phyloP scores from a whole-genome alignment of 805 yeast species.

The Candida schatavii region DNA sequence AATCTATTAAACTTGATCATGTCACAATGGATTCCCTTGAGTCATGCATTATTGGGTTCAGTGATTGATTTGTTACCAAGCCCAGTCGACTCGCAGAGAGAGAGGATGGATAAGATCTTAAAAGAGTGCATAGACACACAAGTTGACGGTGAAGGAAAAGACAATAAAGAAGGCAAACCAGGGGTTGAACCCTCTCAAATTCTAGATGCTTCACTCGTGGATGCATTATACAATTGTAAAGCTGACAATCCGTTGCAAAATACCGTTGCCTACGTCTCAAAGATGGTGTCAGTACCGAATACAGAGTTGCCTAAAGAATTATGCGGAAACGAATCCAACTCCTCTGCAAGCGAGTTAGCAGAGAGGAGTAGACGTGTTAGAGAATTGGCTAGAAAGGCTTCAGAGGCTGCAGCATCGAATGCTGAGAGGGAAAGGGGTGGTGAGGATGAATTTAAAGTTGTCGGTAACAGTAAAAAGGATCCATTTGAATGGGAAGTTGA shows the following conservation, averaged over 20 bases:
- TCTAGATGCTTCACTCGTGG: slow-evolving; percentile 41
- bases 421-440: slow-evolving; percentile 17
- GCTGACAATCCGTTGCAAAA: slow-evolving; percentile 52
- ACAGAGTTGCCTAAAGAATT: slow-evolving; percentile 68
- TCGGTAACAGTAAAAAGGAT: slow-evolving; percentile 26
- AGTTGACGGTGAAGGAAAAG: slow-evolving; percentile 11
- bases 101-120: slow-evolving; percentile 66
- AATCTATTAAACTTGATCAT: slow-evolving; percentile 61
- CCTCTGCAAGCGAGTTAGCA: slow-evolving; percentile 54
- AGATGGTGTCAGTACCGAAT: slow-evolving; percentile 82
- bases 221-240: slow-evolving; percentile 67
- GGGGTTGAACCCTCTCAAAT: slow-evolving; percentile 29
- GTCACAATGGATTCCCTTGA: slow-evolving; percentile 93
- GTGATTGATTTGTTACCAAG: slow-evolving; percentile 85
- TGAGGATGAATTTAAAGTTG: slow-evolving; percentile 23
- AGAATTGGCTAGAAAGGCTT: slow-evolving; percentile 65
- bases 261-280: slow-evolving; percentile 77
- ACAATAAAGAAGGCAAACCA: background rate
- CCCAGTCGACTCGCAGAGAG: slow-evolving; percentile 71
- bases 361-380: slow-evolving; percentile 66
- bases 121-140: slow-evolving; percentile 44
- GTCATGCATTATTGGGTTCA: slow-evolving; percentile 78
- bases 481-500: slow-evolving; percentile 47
- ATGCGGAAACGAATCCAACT: slow-evolving; percentile 20
- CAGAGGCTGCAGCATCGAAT: slow-evolving; percentile 38